These are phyloP conservation scores for Ustilaginoidea virens DNA, from an alignment of 2,329 filamentous ascomycete genomes.

Conservation along the genomic window DNA sequence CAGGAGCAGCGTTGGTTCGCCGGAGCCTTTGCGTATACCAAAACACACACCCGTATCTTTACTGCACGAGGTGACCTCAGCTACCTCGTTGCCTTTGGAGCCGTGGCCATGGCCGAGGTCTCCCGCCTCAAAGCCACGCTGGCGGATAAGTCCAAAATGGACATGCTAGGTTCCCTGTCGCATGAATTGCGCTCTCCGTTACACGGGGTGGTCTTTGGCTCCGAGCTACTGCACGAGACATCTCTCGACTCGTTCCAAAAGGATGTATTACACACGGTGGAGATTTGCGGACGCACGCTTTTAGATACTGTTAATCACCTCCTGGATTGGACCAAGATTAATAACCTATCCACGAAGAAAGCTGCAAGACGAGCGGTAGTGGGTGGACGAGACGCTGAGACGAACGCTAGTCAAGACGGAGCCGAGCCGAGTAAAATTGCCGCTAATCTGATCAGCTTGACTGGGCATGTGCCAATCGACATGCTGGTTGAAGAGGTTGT, in stretches of 20 bases:
- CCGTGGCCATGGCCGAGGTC: constrained; percentile 41
- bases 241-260: constrained; percentile 28
- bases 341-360: constrained; percentile 15
- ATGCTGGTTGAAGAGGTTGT: constrained; percentile 28
- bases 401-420: constrained; percentile 1
- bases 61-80: constrained; percentile 31
- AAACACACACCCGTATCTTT: constrained; percentile 25
- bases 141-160: constrained; percentile 34
- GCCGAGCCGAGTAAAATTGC: constrained; percentile 2
- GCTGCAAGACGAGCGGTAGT: background rate
- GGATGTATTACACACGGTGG: constrained; percentile 30
- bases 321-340: constrained; percentile 39
- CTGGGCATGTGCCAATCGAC: constrained; percentile 18
- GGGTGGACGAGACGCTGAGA: background rate
- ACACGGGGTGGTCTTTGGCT: constrained; percentile 41
- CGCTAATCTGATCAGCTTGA: constrained; percentile 7
- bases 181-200: constrained; percentile 47
- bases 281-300: constrained; percentile 33
- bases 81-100: constrained; percentile 34
- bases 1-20: constrained; percentile 31
- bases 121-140: constrained; percentile 23
- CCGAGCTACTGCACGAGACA: constrained; percentile 38
- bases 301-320: constrained; percentile 40
- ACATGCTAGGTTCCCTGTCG: constrained; percentile 43
- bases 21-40: constrained; percentile 33